Conservation (phyloP, 2,329 filamentous ascomycete genomes). For the Tolypocladium cylindrosporum region DNA sequence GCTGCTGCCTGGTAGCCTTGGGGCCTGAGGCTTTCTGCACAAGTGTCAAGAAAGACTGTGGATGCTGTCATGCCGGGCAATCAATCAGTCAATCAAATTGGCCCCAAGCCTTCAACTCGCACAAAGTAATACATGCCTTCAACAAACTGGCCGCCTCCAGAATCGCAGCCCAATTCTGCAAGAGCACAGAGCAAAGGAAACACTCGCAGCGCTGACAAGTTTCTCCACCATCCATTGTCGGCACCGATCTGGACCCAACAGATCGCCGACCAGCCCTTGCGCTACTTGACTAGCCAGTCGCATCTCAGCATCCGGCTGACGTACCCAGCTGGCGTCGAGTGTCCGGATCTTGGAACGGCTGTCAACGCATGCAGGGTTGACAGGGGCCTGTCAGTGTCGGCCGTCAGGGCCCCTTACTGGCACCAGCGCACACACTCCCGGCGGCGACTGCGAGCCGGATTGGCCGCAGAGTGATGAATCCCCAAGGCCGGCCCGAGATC, state of each 20-base stretch:
- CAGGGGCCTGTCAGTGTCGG: conserved; percentile 2
- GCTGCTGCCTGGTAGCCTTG: neutral
- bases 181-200: neutral
- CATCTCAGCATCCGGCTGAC: conserved; percentile 16
- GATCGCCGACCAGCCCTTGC: conserved; percentile 9
- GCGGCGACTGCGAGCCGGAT: neutral
- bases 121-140: neutral
- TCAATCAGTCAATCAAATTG: too few species aligned
- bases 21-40: neutral
- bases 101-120: neutral
- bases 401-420: neutral
- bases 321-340: conserved; percentile 7
- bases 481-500: neutral
- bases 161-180: neutral
- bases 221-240: neutral
- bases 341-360: conserved; percentile 6
- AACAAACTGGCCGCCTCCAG: neutral
- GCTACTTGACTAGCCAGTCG: conserved; percentile 22
- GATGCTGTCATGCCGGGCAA: neutral
- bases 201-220: neutral
- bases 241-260: conserved; percentile 4
- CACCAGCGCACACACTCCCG: neutral
- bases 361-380: conserved; percentile 8
- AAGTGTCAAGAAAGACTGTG: neutral
- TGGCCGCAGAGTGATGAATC: neutral